Base-by-base conservation (phyloP, 2,329 filamentous ascomycete genomes). In the Aureobasidium subglaciale region DNA sequence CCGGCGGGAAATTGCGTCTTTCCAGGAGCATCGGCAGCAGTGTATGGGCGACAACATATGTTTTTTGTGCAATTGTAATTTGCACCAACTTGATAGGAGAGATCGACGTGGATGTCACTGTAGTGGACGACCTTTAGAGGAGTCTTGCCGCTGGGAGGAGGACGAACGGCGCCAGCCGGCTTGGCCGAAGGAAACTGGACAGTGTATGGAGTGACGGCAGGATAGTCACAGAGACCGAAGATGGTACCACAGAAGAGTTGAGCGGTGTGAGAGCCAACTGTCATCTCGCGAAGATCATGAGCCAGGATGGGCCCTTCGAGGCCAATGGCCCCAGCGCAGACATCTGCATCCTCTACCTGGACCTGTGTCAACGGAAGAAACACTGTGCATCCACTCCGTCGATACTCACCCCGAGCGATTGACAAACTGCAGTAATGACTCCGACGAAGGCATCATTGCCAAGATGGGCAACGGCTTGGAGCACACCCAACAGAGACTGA, bases 81-180 rank as follows among this genome's bases (percentile, higher is more conserved):
- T 6, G 78, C 71, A 0, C 81, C 81, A 2, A 73, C 66, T 22
- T 73, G 72, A 63, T 84, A 84, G 10, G 74, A 70, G 5, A 74
- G 75, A 59, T 84, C 81, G 53, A 84, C 69, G 57, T 84, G 81
- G 38, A 82, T 79, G 59, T 84, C 81, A 11, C 78, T 81, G 64
- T 79, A 79, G 62, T 84, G 81, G 22, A 82, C 78, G 4, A 84
- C 70, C 60, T 78, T 75, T 59, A 82, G 63, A 5, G 79, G 76
- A 5, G 68, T 61, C 63, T 74, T 65, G 3, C 75, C 73, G 50
- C 75, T 79, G 2, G 76, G 68, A 15, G 74, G 71, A 1, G 72
- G 72, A 13, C 75, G 71, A 13, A 57, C 58, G 3, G 56, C 61
- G 15, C 63, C 62, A 15, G 65, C 56, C 7, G 73, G 70, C 58